phyloP scores from a whole-genome alignment of 805 yeast species.

The Pichia nakasei region DNA sequence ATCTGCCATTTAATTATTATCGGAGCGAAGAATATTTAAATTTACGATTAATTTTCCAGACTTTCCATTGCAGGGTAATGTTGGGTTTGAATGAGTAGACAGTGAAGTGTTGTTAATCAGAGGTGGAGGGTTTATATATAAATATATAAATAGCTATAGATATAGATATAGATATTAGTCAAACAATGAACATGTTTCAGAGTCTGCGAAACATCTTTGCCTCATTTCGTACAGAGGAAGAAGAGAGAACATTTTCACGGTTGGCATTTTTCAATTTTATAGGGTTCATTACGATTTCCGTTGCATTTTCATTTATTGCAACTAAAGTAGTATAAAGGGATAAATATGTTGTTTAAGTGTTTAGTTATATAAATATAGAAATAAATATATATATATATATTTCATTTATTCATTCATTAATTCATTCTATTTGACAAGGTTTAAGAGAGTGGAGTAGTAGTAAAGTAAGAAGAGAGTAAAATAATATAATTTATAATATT shows the following conservation, averaged over 20 bases:
- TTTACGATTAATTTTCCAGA: too few relatives aligned
- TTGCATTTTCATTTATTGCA: conserved; percentile 52
- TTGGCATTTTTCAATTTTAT: conserved; percentile 69
- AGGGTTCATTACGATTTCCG: conserved; percentile 77
- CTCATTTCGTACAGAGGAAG: conserved; percentile 79
- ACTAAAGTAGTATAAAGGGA: conserved; percentile 1
- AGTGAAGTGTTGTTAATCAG: too few relatives aligned
- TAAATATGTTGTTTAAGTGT: background rate
- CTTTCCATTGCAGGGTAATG: too few relatives aligned
- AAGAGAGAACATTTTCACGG: conserved; percentile 68
- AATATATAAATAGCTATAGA: too few relatives aligned
- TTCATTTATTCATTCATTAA: background rate
- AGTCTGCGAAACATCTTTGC: conserved; percentile 73
- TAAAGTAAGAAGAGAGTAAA: background rate
- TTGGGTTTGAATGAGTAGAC: too few relatives aligned
- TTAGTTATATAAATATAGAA: background rate
- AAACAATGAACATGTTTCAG: conserved; percentile 49
- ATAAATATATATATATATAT: background rate
- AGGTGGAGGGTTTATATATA: too few relatives aligned
- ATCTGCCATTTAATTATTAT: too few relatives aligned
- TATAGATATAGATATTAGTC: too few relatives aligned
- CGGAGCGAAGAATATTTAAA: too few relatives aligned
- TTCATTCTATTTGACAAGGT: too few relatives aligned
- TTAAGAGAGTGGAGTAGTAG: too few relatives aligned
- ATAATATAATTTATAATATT: too few relatives aligned